Conservation (phyloP, 352 stramenopile genomes). For the Saprolegnia parasitica region DNA sequence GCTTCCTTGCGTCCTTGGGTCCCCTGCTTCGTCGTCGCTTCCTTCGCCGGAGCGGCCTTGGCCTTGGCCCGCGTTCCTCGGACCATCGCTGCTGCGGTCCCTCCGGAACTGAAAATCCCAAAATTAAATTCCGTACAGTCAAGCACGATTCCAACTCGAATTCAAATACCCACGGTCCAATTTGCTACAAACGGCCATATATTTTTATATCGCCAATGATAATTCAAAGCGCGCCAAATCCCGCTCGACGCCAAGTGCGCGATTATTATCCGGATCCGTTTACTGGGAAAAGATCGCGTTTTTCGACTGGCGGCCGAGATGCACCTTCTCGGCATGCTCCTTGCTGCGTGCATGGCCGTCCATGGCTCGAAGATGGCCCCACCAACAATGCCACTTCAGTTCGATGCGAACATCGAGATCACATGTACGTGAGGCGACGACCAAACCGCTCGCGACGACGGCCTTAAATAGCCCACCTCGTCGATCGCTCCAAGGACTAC, state of each 20-base stretch:
- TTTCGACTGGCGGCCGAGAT: neutral
- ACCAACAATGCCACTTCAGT: slow-evolving; percentile 16
- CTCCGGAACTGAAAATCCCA: no score
- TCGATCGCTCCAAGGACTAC: slow-evolving; percentile 49
- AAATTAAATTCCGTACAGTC: no score
- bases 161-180: no score
- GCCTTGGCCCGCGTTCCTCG: neutral
- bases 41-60: neutral
- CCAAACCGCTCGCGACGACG: neutral
- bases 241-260: neutral
- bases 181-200: neutral
- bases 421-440: slow-evolving; percentile 4
- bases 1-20: neutral
- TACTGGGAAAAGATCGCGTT: slow-evolving; percentile 4
- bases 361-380: slow-evolving; percentile 3
- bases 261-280: neutral
- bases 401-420: slow-evolving; percentile 25
- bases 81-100: neutral
- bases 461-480: slow-evolving; percentile 41
- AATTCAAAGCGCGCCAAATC: slow-evolving; percentile 4
- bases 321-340: no score
- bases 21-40: no score
- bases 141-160: no score
- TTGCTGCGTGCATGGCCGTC: neutral
- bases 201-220: neutral